Base-by-base conservation (phyloP, 768 basidiomycete species). In the Rhizopogon vulgaris region DNA sequence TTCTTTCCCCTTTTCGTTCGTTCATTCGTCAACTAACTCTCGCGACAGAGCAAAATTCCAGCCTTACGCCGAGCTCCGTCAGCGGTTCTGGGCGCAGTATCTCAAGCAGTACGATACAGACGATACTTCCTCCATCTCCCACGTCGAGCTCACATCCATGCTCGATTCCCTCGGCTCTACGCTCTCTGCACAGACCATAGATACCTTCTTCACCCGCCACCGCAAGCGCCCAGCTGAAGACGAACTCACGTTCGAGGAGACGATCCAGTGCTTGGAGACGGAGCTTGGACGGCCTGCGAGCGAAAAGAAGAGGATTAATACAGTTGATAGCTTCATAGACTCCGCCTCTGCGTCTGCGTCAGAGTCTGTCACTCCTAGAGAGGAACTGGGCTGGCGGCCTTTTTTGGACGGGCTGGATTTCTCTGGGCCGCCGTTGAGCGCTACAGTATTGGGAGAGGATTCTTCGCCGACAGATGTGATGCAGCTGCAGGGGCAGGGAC, bases 111-210 rank as follows among this genome's bases (percentile, higher is more conserved):
- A 97, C 69, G 94, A 96, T 59, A 78, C 84, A 0, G 93, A 94
- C 67, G 90, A 94, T 55, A 87, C 84, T 0, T 71, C 72, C 18
- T 65, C 78, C 1, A 70, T 94, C 38, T 93, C 91, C 0, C 84
- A 85, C 55, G 72, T 94, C 51, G 96, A 98, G 67, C 76, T 96
- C 30, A 90, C 87, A 0, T 90, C 90, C 10, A 94, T 97, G 90
- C 85, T 99, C 39, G 95, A 97, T 71, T 95, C 94, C 2, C 84
- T 99, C 36, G 94, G 94, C 4, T 96, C 94, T 3, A 98, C 95
- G 0, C 79, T 98, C 45, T 88, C 87, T 6, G 69, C 68, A 0
- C 73, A 82, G 40, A 98, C 95, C 1, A 73, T 96, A 52, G 78
- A 87, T 58, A 77, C 78, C 12, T 97, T 95, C 78, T 97, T 90